Evolutionary conservation across 495 filamentous ascomycete species (phyloP).

Genomic region (Trypethelium eluteriae): DNA sequence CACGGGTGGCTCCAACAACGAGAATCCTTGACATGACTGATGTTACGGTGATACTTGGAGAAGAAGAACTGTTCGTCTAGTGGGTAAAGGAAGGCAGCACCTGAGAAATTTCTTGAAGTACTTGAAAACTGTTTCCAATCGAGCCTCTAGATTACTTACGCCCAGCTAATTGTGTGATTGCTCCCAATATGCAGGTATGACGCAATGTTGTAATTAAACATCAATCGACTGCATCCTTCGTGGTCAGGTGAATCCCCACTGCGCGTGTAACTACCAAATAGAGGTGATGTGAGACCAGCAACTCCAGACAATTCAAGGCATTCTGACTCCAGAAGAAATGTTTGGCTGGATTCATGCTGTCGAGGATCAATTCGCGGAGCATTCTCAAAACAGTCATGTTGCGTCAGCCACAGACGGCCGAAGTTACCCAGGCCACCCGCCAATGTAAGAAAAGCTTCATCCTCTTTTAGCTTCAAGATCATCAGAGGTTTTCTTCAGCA

Average conservation of each 20-base stretch:
- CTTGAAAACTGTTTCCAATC: too few relatives aligned
- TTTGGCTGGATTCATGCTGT: too few relatives aligned
- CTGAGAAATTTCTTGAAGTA: background rate
- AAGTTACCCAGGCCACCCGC: too few relatives aligned
- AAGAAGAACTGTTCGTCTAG: background rate
- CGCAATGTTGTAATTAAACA: slow-evolving; percentile 5
- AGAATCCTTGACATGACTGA: slow-evolving; percentile 44
- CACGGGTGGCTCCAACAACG: slow-evolving; percentile 60
- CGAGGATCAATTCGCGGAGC: too few relatives aligned
- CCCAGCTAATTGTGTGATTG: background rate
- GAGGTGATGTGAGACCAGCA: too few relatives aligned
- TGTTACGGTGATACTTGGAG: background rate
- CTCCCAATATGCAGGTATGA: background rate
- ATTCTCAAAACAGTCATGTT: too few relatives aligned
- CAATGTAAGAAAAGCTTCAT: too few relatives aligned
- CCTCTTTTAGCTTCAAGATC: background rate
- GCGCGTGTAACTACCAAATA: too few relatives aligned
- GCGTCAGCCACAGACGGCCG: too few relatives aligned
- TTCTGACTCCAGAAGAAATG: background rate
- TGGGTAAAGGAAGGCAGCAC: background rate
- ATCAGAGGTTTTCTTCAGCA: too few relatives aligned
- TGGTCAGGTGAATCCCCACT: background rate
- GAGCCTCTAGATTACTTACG: too few relatives aligned
- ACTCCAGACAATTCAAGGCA: background rate
- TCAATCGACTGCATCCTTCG: background rate